Percentiles rank a stretch among this genome's conserved stretches.
Evolutionary conservation across 352 stramenopile species (phyloP).

Genomic region (Globisporangium cylindrosporum): DNA sequence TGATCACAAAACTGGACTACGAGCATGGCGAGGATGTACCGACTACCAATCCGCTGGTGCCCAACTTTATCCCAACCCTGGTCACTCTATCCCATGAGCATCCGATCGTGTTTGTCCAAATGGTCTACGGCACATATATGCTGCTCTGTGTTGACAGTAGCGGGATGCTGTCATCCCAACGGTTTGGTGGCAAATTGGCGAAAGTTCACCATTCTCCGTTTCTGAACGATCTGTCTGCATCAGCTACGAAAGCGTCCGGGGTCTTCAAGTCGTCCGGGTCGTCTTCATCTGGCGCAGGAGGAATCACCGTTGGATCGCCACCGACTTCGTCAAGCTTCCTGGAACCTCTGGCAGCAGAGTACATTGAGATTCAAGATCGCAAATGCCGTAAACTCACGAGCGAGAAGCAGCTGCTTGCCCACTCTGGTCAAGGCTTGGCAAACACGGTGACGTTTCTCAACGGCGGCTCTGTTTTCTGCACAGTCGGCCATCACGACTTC

Average conservation of each 20-base stretch:
- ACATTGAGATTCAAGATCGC: constrained; percentile 62
- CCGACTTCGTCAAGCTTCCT: constrained; percentile 4
- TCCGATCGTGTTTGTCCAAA: constrained; percentile 49
- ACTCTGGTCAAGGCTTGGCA: constrained; percentile 13
- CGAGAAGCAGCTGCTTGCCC: constrained; percentile 35
- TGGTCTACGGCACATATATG: constrained; percentile 41
- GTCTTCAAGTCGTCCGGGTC: constrained; percentile 34
- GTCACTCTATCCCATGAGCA: constrained; percentile 59
- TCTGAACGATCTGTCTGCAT: constrained; percentile 40
- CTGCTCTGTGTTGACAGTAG: constrained; percentile 69
- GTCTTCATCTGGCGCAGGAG: background rate
- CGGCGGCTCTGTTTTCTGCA: constrained; percentile 51
- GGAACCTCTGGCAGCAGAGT: constrained; percentile 29
- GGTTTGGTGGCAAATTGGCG: constrained; percentile 47
- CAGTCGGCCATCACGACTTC: constrained; percentile 70
- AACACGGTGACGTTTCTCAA: constrained; percentile 51
- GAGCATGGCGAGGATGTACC: background rate
- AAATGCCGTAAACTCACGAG: constrained; percentile 59
- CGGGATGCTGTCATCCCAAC: constrained; percentile 69
- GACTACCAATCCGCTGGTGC: background rate
- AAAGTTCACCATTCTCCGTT: constrained; percentile 56
- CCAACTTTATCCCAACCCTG: constrained; percentile 14
- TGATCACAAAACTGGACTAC: background rate
- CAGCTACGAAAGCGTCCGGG: constrained; percentile 35
- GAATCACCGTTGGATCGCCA: constrained; percentile 3